A percentile compares a stretch with the other conserved stretches of the same genome.
Conservation (phyloP, 2,329 filamentous ascomycete genomes). For the Fusarium proliferatum region DNA sequence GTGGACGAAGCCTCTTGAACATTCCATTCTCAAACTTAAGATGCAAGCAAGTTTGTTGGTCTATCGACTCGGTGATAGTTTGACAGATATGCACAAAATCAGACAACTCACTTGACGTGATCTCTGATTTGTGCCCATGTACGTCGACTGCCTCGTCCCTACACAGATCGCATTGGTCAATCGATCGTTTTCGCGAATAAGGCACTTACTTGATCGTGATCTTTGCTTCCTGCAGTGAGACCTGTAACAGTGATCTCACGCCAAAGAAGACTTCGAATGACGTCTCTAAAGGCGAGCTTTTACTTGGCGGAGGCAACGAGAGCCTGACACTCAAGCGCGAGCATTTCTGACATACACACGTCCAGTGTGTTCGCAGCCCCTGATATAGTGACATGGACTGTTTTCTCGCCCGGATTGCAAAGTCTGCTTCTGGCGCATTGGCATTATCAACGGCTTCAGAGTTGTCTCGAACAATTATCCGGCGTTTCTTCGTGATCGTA, state of each 20-base stretch:
- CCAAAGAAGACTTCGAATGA: constrained; percentile 4
- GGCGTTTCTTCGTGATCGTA: neutral
- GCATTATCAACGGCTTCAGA: neutral
- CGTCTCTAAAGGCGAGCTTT: neutral
- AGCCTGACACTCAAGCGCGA: neutral
- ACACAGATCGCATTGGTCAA: neutral
- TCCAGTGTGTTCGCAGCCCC: neutral
- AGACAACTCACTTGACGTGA: neutral
- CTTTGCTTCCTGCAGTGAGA: neutral
- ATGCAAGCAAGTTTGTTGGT: neutral
- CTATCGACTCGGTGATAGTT: neutral
- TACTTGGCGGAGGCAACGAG: neutral
- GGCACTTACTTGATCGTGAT: neutral
- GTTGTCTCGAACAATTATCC: neutral
- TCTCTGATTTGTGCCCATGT: neutral
- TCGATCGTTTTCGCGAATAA: neutral
- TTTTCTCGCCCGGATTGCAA: neutral
- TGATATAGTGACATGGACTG: neutral
- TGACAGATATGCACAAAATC: neutral
- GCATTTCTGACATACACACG: neutral
- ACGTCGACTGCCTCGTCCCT: neutral
- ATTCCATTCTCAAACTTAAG: neutral
- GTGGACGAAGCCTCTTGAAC: neutral
- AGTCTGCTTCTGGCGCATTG: neutral
- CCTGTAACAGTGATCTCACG: neutral